Evolutionary conservation across 345 rosid species (phyloP).

Genomic region (Populus simonii): DNA sequence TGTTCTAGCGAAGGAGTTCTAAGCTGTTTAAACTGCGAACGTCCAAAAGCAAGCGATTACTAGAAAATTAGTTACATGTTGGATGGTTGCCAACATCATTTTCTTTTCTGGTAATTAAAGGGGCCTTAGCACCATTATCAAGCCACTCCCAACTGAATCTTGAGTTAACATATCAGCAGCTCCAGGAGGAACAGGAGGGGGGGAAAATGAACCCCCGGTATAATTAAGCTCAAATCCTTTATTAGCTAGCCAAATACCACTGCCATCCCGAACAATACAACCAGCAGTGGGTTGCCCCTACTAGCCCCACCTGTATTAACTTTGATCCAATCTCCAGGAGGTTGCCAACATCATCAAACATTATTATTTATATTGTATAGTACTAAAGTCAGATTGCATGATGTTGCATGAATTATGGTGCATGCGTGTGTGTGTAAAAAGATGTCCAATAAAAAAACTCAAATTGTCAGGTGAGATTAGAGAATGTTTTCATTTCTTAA

Average conservation of each 20-base stretch:
- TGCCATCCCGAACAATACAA: too few relatives aligned
- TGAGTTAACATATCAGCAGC: too few relatives aligned
- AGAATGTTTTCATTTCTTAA: background rate
- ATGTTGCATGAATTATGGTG: background rate
- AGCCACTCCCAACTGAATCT: too few relatives aligned
- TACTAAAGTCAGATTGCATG: constrained; percentile 3
- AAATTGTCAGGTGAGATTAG: background rate
- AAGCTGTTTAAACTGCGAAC: background rate
- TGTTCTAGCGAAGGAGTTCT: background rate
- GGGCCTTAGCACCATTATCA: too few relatives aligned
- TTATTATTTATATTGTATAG: background rate
- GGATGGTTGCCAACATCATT: background rate
- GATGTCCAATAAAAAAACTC: background rate
- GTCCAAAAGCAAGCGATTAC: background rate
- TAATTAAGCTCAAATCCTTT: too few relatives aligned
- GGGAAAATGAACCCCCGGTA: too few relatives aligned
- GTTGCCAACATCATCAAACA: constrained; percentile 15
- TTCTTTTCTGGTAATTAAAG: too few relatives aligned
- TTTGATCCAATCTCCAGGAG: background rate
- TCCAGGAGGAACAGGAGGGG: too few relatives aligned
- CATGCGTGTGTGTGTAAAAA: too few relatives aligned
- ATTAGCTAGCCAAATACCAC: too few relatives aligned
- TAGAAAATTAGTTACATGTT: constrained; percentile 1
- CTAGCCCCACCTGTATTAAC: too few relatives aligned
- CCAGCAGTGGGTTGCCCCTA: too few relatives aligned